phyloP scores from a whole-genome alignment of 2,329 filamentous ascomycete species.

The Ceratocystis huliohia region DNA sequence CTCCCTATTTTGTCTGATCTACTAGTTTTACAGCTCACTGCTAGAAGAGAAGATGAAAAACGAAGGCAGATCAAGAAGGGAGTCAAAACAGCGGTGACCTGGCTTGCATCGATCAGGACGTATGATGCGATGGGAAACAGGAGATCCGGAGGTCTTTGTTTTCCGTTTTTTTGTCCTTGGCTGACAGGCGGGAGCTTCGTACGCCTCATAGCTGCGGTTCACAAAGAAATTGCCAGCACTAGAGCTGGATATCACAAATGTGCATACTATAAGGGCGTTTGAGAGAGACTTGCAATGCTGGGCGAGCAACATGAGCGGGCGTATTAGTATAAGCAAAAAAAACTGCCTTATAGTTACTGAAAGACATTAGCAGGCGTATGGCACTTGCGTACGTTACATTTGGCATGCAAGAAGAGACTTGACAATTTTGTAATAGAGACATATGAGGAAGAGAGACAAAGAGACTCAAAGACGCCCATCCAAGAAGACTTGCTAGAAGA shows the following conservation, averaged over 20 bases:
- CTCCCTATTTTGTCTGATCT: conserved; percentile 3
- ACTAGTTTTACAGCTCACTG: background rate
- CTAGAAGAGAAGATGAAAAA: background rate
- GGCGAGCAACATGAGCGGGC: background rate
- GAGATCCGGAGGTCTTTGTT: background rate
- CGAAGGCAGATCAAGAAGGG: background rate
- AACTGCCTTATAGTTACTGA: background rate
- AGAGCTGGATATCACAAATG: background rate
- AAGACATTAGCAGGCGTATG: background rate
- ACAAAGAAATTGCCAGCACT: conserved; percentile 2
- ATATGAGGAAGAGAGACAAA: background rate
- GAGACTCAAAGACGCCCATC: background rate
- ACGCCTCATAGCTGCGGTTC: background rate
- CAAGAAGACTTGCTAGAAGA: background rate
- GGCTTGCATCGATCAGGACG: background rate
- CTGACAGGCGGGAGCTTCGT: background rate
- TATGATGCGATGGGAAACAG: background rate
- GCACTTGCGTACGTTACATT: background rate
- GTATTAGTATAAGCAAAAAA: background rate
- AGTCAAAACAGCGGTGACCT: background rate
- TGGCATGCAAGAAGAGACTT: conserved; percentile 3
- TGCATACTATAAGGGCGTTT: conserved; percentile 1
- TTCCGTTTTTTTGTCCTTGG: background rate
- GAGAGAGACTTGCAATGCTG: background rate
- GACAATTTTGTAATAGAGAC: background rate